Evolutionary conservation across 768 basidiomycete genomes (phyloP).

Genomic region (Mycena vitilis): DNA sequence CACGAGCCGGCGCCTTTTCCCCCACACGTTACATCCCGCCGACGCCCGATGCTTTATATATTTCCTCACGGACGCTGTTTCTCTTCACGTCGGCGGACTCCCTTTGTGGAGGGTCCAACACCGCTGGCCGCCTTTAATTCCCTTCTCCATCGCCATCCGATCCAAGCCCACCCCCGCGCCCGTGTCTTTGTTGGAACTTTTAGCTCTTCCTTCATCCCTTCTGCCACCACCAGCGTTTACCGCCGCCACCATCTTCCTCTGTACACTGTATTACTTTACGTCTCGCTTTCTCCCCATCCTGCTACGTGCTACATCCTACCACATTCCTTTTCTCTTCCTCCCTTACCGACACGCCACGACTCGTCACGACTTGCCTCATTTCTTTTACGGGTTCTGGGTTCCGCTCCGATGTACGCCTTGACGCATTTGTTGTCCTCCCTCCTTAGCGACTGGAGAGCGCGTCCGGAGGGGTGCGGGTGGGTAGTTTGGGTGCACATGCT

Average conservation of each 20-base stretch:
- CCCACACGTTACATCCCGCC: constrained; percentile 27
- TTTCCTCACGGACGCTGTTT: constrained; percentile 35
- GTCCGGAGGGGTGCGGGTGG: constrained; percentile 6
- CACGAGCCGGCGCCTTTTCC: constrained; percentile 25
- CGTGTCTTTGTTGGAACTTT: constrained; percentile 16
- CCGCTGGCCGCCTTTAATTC: constrained; percentile 32
- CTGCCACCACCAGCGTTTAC: constrained; percentile 11
- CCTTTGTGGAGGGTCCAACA: constrained; percentile 5
- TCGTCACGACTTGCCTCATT: not conserved
- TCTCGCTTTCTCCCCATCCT: not conserved
- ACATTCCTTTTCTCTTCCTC: constrained; percentile 2
- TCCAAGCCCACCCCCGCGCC: constrained; percentile 22
- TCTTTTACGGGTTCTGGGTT: constrained; percentile 6
- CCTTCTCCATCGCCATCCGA: constrained; percentile 6
- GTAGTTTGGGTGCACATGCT: no score
- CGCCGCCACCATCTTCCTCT: not conserved
- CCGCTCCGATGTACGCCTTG: constrained; percentile 7
- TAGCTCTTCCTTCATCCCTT: not conserved
- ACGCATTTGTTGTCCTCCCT: constrained; percentile 31
- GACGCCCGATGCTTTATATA: constrained; percentile 28
- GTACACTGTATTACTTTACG: constrained; percentile 3
- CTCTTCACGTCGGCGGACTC: constrained; percentile 32
- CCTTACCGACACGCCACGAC: not conserved
- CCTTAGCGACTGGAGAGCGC: constrained; percentile 20
- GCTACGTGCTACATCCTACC: not conserved